Evolutionary conservation across 2,329 filamentous ascomycete genomes (phyloP), one percentile per base, ranked within the genome.

Genomic region (Alternaria panax): DNA sequence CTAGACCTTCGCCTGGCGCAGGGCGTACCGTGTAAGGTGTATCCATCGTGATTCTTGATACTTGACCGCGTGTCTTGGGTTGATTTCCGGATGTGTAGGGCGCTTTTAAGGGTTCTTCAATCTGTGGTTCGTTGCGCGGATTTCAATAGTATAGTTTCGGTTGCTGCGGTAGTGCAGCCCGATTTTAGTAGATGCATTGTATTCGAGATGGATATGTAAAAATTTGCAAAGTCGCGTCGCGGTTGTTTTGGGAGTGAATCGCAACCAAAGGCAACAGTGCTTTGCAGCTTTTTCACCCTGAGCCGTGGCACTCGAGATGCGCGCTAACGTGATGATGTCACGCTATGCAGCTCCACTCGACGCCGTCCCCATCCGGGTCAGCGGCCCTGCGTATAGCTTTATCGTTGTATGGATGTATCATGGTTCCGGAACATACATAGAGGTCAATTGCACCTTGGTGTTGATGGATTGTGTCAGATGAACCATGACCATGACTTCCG

Each of bases 1-100:
- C 79, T 20, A 79, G 64, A 16, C 79, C 79, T 62, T 77, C 76
- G 32, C 71, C 70, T 0, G 71, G 67, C 2, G 74, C 66, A 9
- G 63, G 59, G 11, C 27, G 60, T 42, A 78, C 65, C 6, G 56
- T 57, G 46, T 67, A 68, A 2, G 62, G 16, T 18, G 27, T 42
- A 36, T 24, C 27, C 64, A 67, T 67, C 12, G 59, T 9, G 36
- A 3, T 28, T 22, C n/a, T 48, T 43, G 22, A 0, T 40, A 3
- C 6, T 34, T 34, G 14, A 34, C 14, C 12, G 16, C 12, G 12
- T 34, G 30, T 34, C 30, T 16, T 34, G 16, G 14, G 0, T 14
- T 20, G 32, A 14, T 12, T 25, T 36, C 7, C 7, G 22, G 36
- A 8, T 24, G 22, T 38, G 5, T 14, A 27, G 28, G 6, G 28